These are phyloP conservation scores for Chaetothyriales sp. DNA, from an alignment of 2,329 filamentous ascomycete genomes.

Conservation along the genomic window DNA sequence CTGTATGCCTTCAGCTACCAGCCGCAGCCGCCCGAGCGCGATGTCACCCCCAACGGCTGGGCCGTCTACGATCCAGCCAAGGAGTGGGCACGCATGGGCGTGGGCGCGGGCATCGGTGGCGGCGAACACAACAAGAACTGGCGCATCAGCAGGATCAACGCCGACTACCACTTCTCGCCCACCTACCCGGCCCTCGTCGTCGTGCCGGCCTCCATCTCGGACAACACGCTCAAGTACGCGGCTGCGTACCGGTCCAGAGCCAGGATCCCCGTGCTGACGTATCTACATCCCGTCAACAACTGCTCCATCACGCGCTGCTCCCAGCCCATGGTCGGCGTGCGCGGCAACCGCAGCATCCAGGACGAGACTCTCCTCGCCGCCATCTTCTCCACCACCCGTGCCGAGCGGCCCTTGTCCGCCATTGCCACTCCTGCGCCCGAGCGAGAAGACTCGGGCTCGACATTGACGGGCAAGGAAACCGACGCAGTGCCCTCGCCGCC, in stretches of 20 bases:
- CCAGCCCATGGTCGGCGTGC: slow-evolving; percentile 76
- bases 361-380: slow-evolving; percentile 88
- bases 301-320: slow-evolving; percentile 93
- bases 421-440: slow-evolving; percentile 27
- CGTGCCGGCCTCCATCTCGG: slow-evolving; percentile 82
- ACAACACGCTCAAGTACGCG: slow-evolving; percentile 91
- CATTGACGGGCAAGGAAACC: slow-evolving; percentile 33
- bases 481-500: too few species aligned
- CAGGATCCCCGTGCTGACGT: slow-evolving; percentile 78
- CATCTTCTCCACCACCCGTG: slow-evolving; percentile 67
- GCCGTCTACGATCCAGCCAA: slow-evolving; percentile 68
- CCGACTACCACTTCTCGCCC: slow-evolving; percentile 78
- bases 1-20: slow-evolving; percentile 82
- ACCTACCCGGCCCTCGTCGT: slow-evolving; percentile 80
- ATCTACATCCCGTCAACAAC: slow-evolving; percentile 92
- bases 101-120: slow-evolving; percentile 41
- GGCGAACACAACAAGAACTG: slow-evolving; percentile 69
- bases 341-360: slow-evolving; percentile 80
- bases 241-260: slow-evolving; percentile 75
- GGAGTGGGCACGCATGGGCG: slow-evolving; percentile 78
- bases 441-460: slow-evolving; percentile 24
- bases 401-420: slow-evolving; percentile 29
- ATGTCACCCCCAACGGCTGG: slow-evolving; percentile 57
- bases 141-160: slow-evolving; percentile 82
- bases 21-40: slow-evolving; percentile 57